phyloP scores from a whole-genome alignment of 2,329 filamentous ascomycete genomes.

The Colletotrichum magnum region DNA sequence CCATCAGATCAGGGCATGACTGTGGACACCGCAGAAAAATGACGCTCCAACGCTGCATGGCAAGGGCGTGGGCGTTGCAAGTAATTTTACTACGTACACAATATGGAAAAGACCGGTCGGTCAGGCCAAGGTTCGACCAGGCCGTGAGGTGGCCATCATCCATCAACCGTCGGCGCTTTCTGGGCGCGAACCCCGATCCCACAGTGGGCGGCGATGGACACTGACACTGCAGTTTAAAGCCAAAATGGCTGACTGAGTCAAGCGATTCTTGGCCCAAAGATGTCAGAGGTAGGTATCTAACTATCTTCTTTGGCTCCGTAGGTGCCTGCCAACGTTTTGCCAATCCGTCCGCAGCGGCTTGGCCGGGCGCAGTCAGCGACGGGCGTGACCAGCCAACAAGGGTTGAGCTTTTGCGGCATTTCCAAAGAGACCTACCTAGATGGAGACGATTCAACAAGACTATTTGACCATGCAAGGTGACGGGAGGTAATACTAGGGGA shows the following conservation, averaged over 20 bases:
- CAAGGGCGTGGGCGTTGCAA: not conserved
- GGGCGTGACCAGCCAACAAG: not conserved
- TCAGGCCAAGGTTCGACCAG: constrained; percentile 6
- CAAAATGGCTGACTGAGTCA: not conserved
- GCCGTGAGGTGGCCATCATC: not conserved
- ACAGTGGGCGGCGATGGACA: constrained; percentile 12
- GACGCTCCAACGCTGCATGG: too few relatives aligned
- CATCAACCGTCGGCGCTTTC: constrained; percentile 13
- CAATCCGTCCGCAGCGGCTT: constrained; percentile 36
- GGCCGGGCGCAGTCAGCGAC: constrained; percentile 29
- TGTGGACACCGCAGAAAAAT: too few relatives aligned
- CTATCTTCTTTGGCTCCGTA: not conserved
- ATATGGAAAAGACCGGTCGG: constrained; percentile 11
- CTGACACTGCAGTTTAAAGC: too few relatives aligned
- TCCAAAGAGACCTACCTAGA: not conserved
- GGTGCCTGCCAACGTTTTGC: constrained; percentile 29
- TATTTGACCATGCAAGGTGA: not conserved
- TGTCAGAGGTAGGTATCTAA: too few relatives aligned
- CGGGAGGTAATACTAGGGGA: not conserved
- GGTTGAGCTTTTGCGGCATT: constrained; percentile 17
- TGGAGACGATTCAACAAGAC: too few relatives aligned
- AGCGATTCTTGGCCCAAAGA: not conserved
- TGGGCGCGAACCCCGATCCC: constrained; percentile 33
- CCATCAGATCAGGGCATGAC: too few relatives aligned
- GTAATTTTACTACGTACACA: not conserved